Percentiles rank a stretch among this genome's conserved stretches.
Evolutionary conservation across 1,139 yeast genomes (phyloP).

Genomic region (Nadsonia starkeyi-henricii): DNA sequence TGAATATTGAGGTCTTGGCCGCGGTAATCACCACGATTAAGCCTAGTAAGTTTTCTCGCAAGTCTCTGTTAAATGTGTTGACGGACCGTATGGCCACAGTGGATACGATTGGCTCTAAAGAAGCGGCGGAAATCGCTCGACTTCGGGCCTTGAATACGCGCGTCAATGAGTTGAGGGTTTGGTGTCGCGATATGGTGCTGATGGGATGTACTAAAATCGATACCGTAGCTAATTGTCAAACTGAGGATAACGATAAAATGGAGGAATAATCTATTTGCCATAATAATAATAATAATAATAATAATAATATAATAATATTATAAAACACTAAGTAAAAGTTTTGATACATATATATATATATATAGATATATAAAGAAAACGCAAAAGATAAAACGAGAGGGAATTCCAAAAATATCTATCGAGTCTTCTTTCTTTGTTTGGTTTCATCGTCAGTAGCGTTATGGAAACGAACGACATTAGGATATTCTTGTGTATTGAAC

Average conservation of each 20-base stretch:
- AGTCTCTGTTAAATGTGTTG: not conserved
- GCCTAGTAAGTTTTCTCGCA: not conserved
- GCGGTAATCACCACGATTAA: not conserved
- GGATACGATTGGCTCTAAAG: no score
- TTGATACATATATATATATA: not conserved
- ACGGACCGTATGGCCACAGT: not conserved
- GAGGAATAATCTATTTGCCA: not conserved
- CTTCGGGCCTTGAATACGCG: not conserved
- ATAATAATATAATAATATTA: no score
- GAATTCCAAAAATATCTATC: conserved; percentile 3
- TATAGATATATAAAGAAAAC: not conserved
- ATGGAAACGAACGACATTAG: conserved; percentile 68
- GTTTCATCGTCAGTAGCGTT: conserved; percentile 78
- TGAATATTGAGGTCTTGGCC: not conserved
- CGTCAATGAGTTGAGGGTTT: not conserved
- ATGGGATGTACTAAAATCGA: not conserved
- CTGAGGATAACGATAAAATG: no score
- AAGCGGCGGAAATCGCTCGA: not conserved
- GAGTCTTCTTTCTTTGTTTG: conserved; percentile 42
- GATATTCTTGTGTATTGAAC: conserved; percentile 62
- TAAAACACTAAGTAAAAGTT: not conserved
- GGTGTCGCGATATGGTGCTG: not conserved
- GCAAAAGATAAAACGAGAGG: not conserved
- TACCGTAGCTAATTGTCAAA: no score
- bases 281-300: not conserved